Conservation (phyloP, 768 basidiomycete species). For the Paxillus ammoniavirescens region DNA sequence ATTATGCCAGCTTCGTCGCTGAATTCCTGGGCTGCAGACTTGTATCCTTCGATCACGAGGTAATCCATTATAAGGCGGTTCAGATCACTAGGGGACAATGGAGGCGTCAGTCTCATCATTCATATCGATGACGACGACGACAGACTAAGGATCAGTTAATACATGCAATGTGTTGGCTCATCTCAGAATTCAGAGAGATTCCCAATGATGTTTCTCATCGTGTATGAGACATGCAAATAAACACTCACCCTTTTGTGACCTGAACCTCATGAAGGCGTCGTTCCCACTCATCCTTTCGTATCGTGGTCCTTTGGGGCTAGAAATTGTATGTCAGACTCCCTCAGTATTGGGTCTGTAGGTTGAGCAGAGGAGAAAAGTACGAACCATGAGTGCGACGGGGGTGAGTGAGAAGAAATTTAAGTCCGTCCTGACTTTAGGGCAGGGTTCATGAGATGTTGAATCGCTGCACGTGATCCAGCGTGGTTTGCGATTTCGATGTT, state of each 20-base stretch:
- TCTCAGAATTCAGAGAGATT: constrained; percentile 96
- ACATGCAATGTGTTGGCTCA: constrained; percentile 76
- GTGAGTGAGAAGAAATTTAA: constrained; percentile 31
- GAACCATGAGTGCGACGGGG: constrained; percentile 30
- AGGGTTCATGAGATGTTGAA: constrained; percentile 17
- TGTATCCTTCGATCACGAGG: constrained; percentile 96
- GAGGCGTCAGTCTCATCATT: constrained; percentile 16
- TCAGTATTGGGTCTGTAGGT: constrained; percentile 1
- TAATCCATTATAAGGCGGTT: constrained; percentile 97
- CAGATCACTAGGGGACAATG: constrained; percentile 65
- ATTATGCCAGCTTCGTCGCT: constrained; percentile 80
- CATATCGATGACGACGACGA: constrained; percentile 20
- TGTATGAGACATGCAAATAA: constrained; percentile 14
- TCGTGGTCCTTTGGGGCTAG: constrained; percentile 52
- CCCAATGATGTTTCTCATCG: constrained; percentile 85
- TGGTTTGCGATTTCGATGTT: no score
- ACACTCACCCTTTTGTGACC: constrained; percentile 86
- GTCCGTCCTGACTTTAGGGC: constrained; percentile 37
- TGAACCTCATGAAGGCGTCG: constrained; percentile 76
- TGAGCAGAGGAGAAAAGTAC: constrained; percentile 14
- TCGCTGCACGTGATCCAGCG: no score
- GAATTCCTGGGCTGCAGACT: constrained; percentile 93
- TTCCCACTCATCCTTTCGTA: constrained; percentile 87
- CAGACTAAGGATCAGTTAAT: constrained; percentile 70
- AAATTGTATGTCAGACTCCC: neutral